Conservation (phyloP, 1,284 basidiomycete species). For the Pterulicium gracile region DNA sequence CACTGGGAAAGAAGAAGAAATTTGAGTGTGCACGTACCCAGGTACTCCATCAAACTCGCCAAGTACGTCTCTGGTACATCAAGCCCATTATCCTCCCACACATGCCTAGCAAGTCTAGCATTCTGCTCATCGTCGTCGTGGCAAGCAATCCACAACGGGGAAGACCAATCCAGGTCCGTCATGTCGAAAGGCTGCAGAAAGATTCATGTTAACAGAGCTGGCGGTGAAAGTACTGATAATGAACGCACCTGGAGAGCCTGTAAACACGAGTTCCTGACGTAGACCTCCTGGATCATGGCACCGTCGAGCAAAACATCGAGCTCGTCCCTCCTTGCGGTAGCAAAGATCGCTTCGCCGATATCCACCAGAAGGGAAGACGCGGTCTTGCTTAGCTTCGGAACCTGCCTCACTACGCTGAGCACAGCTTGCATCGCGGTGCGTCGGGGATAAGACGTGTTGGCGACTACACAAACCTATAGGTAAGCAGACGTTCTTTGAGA, state of each 20-base stretch:
- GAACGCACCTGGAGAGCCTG: constrained; percentile 76
- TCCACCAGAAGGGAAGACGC: constrained; percentile 79
- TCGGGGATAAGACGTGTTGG: constrained; percentile 63
- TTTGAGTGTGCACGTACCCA: constrained; percentile 67
- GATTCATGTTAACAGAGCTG: neutral
- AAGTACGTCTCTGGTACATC: constrained; percentile 78
- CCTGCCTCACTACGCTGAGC: constrained; percentile 64
- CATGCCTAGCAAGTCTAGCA: constrained; percentile 65
- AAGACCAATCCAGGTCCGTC: constrained; percentile 89
- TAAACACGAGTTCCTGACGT: constrained; percentile 84
- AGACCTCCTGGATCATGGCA: constrained; percentile 80
- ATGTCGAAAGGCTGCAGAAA: constrained; percentile 76
- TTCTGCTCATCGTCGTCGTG: constrained; percentile 95
- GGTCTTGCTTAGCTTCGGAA: constrained; percentile 80
- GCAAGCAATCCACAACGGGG: constrained; percentile 81
- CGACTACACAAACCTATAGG: constrained; percentile 32
- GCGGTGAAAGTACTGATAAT: constrained; percentile 1
- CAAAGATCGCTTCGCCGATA: constrained; percentile 74
- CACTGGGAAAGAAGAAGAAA: neutral
- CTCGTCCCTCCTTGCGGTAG: constrained; percentile 55
- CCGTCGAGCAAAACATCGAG: constrained; percentile 60
- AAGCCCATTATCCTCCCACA: constrained; percentile 96
- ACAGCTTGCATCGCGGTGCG: constrained; percentile 62
- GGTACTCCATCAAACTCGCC: constrained; percentile 49
- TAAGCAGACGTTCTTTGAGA: neutral